Evolutionary conservation across 2,329 filamentous ascomycete genomes (phyloP), one percentile per base, ranked within the genome.

Genomic region (Diplodia sapinea): DNA sequence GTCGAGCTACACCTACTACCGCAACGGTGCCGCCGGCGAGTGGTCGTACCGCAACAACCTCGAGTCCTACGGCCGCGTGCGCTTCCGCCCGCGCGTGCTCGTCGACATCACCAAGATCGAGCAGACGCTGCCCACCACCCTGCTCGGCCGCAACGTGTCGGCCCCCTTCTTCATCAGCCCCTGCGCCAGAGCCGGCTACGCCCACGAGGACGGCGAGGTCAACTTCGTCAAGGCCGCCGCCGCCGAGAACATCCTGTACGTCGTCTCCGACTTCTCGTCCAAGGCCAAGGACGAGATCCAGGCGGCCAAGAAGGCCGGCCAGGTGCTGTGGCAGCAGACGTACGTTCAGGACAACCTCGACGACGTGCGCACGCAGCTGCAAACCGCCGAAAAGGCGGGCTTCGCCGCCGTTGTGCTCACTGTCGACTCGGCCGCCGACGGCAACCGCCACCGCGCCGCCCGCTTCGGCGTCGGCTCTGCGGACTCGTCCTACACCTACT

Each of bases 21-120:
- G 84, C 68, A 85, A 84, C 70, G 85, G 84, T 23, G 84, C 84
- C 4, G 84, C 80, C 3, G 85, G 84, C 68, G 85, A 87, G 75
- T 87, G 82, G 81, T 78, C 80, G 1, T 86, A 86, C 75, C 80
- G 85, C 59, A 86, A 86, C 74, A 87, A 87, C 75, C 79, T 87
- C 6, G 85, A 87, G 74, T 79, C 82, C 33, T 87, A 80, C 74
- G 77, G 79, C 69, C 81, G 83, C 15, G 84, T 83, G 72, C 77
- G 77, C 59, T 77, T 86, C 51, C 79, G 81, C 61, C 83, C 85
- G 9, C 79, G 83, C 63, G 79, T 82, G 29, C 77, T 87, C 75
- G 75, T 80, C n/a, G 84, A 86, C 71, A 81, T 87, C 68, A 76
- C 74, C 55, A 75, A 77, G 23, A 73, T 80, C 54, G 79, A 82